Percentiles rank a stretch among this genome's conserved stretches.
Evolutionary conservation across 2,329 filamentous ascomycete species (phyloP).

Genomic region (Alternaria hordeiaustralica): DNA sequence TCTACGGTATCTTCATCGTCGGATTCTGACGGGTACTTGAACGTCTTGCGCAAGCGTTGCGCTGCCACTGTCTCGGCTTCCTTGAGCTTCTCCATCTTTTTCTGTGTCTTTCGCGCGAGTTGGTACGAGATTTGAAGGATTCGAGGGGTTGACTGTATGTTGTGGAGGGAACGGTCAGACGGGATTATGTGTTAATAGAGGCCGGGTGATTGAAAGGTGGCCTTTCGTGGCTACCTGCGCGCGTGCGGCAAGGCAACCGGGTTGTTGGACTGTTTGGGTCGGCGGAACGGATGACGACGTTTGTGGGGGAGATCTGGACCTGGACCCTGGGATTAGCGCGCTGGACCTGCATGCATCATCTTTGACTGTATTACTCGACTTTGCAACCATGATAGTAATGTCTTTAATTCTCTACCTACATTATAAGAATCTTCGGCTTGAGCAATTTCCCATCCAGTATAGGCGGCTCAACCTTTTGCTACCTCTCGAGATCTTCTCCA

Average conservation of each 20-base stretch:
- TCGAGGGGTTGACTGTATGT: background rate
- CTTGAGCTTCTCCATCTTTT: constrained; percentile 12
- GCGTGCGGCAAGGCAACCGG: constrained; percentile 5
- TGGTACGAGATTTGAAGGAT: background rate
- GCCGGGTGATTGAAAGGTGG: constrained; percentile 5
- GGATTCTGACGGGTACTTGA: constrained; percentile 71
- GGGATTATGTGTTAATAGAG: background rate
- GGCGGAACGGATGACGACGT: constrained; percentile 28
- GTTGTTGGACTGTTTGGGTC: constrained; percentile 2
- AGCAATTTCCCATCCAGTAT: background rate
- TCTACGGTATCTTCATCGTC: constrained; percentile 62
- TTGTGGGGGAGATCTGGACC: constrained; percentile 11
- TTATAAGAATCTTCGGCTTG: background rate
- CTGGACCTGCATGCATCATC: background rate
- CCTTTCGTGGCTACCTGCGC: constrained; percentile 10
- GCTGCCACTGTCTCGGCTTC: constrained; percentile 39
- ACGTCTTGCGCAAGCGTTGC: constrained; percentile 75
- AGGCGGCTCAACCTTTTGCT: background rate
- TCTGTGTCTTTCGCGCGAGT: background rate
- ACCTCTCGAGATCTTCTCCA: background rate
- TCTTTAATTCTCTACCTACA: background rate
- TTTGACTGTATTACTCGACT: background rate
- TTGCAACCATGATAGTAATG: background rate
- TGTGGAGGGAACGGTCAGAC: too few species aligned
- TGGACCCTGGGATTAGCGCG: constrained; percentile 19